Conservation (phyloP, 2,329 filamentous ascomycete species). For the Septoria linicola region DNA sequence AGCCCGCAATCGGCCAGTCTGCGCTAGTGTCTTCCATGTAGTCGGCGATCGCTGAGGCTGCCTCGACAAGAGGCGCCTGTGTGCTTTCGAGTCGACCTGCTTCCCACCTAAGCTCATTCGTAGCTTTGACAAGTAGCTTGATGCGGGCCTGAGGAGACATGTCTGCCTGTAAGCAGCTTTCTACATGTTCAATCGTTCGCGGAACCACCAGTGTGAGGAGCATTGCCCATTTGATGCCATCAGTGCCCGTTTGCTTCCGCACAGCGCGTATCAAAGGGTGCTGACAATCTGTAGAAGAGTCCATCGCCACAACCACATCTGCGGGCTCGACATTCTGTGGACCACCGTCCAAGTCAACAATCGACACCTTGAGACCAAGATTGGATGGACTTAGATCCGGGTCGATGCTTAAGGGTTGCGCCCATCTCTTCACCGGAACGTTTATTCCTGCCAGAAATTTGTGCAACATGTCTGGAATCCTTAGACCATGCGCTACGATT, state of each 20-base stretch:
- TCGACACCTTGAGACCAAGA: conserved; percentile 34
- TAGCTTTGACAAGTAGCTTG: conserved; percentile 41
- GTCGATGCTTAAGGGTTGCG: conserved; percentile 17
- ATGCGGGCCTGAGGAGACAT: conserved; percentile 33
- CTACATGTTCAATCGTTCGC: conserved; percentile 46
- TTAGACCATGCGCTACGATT: conserved; percentile 33
- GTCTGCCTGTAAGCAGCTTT: conserved; percentile 39
- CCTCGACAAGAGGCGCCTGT: conserved; percentile 24
- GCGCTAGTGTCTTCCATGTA: conserved; percentile 22
- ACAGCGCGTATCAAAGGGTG: conserved; percentile 18
- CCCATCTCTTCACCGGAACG: conserved; percentile 28
- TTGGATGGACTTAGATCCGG: conserved; percentile 10
- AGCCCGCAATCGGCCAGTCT: conserved; percentile 31
- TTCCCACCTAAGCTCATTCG: conserved; percentile 38
- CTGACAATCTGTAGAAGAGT: conserved; percentile 32
- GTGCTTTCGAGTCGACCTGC: conserved; percentile 37
- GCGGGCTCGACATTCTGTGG: conserved; percentile 32
- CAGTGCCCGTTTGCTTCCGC: conserved; percentile 4
- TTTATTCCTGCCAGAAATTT: conserved; percentile 29
- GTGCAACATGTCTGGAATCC: conserved; percentile 36
- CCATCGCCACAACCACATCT: conserved; percentile 44
- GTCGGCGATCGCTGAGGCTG: conserved; percentile 28
- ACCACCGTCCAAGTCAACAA: conserved; percentile 36
- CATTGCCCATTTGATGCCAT: conserved; percentile 21
- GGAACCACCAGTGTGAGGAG: conserved; percentile 45